These are phyloP conservation scores for Globisporangium solare DNA, from an alignment of 352 stramenopile species.

Conservation along the genomic window DNA sequence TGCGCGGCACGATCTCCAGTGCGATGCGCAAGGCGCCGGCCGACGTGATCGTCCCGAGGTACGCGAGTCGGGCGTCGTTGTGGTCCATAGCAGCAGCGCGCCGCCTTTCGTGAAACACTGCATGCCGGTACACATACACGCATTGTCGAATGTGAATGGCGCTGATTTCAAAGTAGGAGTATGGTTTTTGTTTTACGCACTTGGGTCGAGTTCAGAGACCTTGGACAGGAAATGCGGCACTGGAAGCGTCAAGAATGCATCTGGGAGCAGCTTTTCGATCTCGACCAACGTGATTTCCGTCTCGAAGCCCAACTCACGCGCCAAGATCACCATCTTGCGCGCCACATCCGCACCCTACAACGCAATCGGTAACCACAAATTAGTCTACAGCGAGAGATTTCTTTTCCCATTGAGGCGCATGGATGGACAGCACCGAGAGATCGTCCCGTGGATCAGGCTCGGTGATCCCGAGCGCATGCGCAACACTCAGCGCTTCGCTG, in stretches of 20 bases:
- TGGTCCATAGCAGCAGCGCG: not conserved
- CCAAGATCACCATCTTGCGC: constrained; percentile 65
- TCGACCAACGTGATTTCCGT: constrained; percentile 29
- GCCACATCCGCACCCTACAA: constrained; percentile 56
- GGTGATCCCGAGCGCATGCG: constrained; percentile 50
- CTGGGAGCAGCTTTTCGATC: constrained; percentile 43
- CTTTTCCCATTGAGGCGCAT: no score
- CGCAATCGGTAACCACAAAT: not conserved
- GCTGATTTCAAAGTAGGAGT: no score
- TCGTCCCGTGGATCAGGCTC: constrained; percentile 69
- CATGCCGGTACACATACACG: no score
- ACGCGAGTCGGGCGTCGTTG: constrained; percentile 34
- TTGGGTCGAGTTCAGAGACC: constrained; percentile 35
- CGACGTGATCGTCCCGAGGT: constrained; percentile 45
- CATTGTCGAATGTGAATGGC: not conserved
- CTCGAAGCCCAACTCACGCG: constrained; percentile 39
- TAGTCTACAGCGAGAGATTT: not conserved
- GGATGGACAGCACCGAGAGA: constrained; percentile 20
- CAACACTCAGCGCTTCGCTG: constrained; percentile 37
- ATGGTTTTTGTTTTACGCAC: no score
- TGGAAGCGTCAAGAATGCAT: constrained; percentile 29
- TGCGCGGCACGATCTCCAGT: constrained; percentile 19
- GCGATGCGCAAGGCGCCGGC: constrained; percentile 37
- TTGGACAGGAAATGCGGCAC: constrained; percentile 49
- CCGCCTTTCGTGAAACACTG: not conserved